Base-by-base conservation (phyloP, 208 protist species). In the Acanthamoeba healyi region DNA sequence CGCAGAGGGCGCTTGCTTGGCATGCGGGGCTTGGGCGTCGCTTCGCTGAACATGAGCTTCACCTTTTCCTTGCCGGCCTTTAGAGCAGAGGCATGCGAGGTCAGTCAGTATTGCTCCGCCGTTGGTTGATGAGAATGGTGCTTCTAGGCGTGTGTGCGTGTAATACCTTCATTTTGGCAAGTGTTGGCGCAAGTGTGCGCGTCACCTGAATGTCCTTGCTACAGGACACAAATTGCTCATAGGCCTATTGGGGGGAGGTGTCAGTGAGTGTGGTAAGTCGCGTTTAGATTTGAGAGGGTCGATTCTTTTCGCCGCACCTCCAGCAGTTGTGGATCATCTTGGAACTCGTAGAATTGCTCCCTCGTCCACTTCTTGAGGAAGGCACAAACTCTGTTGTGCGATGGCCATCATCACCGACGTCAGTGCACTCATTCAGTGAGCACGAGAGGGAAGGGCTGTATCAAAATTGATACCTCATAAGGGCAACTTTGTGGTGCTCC, bases 331-430 rank as follows among this genome's bases (percentile, higher is more conserved):
- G 63, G 61, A 26, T 94, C 72, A 32, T 94, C 89, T 46, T 94
- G 44, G 36, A 94, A 94, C 44, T 94, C 89, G 49, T 84, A 65
- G 49, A 58, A 94, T 22, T 94, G 89, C 56, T 94, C 89, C 49
- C 70, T 81, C 22, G 89, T 82, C 89, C 89, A 94, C 29, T 94
- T 94, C 15, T 94, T 94, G 32, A 94, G 46, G 65, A 94, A 94
- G 14, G 89, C 61, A 61, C 87, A 92, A 26, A 92, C 56, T 22
- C 87, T 92, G n/a, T n/a, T n/a, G n/a, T n/a, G n/a, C n/a, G n/a
- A n/a, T n/a, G n/a, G n/a, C n/a, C n/a, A n/a, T n/a, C n/a, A n/a
- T 7, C 29, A 7, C 26, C 26, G 17, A 6, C 70, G 40, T 24
- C n/a, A 7, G 70, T 84, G 15, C 34, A 26, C 38, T 10, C 12